phyloP scores from a whole-genome alignment of 2,329 filamentous ascomycete genomes.

The Arthroderma uncinatum region DNA sequence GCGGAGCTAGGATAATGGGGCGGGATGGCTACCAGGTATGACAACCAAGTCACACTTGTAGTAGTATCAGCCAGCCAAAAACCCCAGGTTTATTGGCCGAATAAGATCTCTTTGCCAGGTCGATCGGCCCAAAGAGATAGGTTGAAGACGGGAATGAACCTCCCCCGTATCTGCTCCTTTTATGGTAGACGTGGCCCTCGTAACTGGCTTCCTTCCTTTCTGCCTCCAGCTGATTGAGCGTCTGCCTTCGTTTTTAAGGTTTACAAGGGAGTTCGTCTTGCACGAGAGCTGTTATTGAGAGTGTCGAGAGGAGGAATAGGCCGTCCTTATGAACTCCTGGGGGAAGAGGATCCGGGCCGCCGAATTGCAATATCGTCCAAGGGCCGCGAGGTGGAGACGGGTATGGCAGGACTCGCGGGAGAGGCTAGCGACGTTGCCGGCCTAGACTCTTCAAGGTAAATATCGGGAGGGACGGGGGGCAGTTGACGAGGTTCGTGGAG shows the following conservation, averaged over 20 bases:
- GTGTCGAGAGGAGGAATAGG: background rate
- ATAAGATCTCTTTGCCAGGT: too few species aligned
- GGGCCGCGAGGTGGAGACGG: slow-evolving; percentile 4
- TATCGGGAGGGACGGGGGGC: background rate
- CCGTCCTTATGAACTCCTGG: background rate
- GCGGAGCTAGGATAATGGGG: background rate
- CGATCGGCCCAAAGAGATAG: too few species aligned
- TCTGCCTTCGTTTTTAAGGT: too few species aligned
- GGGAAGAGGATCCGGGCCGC: background rate
- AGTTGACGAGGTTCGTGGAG: background rate
- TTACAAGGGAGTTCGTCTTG: background rate
- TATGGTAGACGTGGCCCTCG: too few species aligned
- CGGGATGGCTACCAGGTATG: slow-evolving; percentile 3
- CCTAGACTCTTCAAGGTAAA: background rate
- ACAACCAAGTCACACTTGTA: background rate
- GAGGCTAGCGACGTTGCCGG: background rate
- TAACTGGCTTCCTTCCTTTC: too few species aligned
- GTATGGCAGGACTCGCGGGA: background rate
- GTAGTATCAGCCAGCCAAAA: background rate
- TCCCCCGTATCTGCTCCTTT: too few species aligned
- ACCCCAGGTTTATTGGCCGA: too few species aligned
- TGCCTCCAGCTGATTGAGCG: too few species aligned
- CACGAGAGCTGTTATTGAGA: background rate
- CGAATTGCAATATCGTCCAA: slow-evolving; percentile 1
- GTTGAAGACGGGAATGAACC: too few species aligned